Evolutionary conservation across 2,329 filamentous ascomycete genomes (phyloP), one percentile per base, ranked within the genome.

Genomic region (Chalaropsis ovoidea): DNA sequence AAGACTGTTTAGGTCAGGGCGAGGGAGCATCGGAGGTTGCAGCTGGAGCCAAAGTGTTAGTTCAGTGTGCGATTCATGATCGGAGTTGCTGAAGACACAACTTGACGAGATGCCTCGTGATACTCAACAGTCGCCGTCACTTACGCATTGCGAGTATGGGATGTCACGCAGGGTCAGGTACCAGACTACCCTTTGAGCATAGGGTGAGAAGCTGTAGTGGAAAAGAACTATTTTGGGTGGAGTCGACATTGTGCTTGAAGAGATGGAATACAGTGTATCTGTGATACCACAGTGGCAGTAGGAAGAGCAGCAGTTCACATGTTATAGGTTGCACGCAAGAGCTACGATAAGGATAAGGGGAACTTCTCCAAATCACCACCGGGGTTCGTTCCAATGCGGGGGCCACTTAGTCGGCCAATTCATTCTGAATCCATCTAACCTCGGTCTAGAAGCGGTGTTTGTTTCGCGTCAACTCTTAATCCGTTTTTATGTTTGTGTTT

Each of bases 141-240:
- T 73, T 77, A 88, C 84, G 70, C 86, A 89, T 83, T 89, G 80
- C 62, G 78, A 79, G 70, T 86, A 88, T 0, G 81, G 78, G 58
- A 90, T 86, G 31, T 80, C 80, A 52, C 86, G 81, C 2, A 90
- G 79, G 47, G 79, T 77, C 13, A 90, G 77, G 72, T 90, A 90
- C 85, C 86, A 89, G 31, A 81, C 74, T 35, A 89, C 74, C 67
- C 85, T 77, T 65, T 79, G 79, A 7, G 85, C 86, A 70, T 82
- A 89, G 0, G 86, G 86, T 11, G 86, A 89, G 70, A 77, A 79
- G 0, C 77, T 72, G 72, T 89, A 89, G 73, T 88, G 85, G 72
- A 86, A 89, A 0, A 89, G 71, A 7, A 88, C 76, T 22, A 86
- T 80, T 27, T 63, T 47, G 5, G 52, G 56, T 13, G 54, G 35